Base-by-base conservation (phyloP, 2,329 filamentous ascomycete genomes). In the Macrophomina tecta region DNA sequence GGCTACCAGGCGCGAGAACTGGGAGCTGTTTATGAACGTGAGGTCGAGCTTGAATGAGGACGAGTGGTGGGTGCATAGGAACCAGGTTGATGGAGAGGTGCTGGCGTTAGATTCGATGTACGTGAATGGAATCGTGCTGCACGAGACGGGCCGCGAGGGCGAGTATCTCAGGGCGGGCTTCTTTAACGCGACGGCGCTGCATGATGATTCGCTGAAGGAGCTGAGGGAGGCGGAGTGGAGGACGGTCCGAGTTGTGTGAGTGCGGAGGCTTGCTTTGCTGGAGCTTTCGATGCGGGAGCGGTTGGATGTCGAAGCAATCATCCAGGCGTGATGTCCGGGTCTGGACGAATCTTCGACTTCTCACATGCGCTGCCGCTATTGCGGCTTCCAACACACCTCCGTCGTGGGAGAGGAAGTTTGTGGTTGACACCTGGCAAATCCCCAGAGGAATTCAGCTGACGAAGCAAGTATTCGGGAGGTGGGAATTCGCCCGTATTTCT, bases 161-260 rank as follows among this genome's bases (percentile, higher is more conserved):
- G 32, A 18, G 51, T 53, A 23, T 36, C 7, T 36, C 5, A n/a
- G 51, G 4, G 30, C 51, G 14, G 51, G 51, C 2, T 53, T n/a
- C 18, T 9, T 53, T 4, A 14, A 32, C 1, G 51, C 30, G 12
- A 36, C 51, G 7, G 51, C 32, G 14, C 36, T 53, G 32, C 30
- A 36, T 11, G 51, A 36, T 53, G 51, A 36, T 36, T 36, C 51
- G 16, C 51, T 53, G 7, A 5, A 32, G 0, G 51, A 53, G 34
- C 30, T 53, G 16, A 53, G 28, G 5, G 32, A 36, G 6, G 51
- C 51, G 0, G 16, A 53, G 3, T 53, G 18, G n/a, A 12, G 30
- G 14, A 53, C 51, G 76, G 77, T 4, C 73, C 18, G n/a, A 16
- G 36, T 53, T 38, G 5, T 38, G 7, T 53, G 11, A 52, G 23